Percentiles rank a stretch among this genome's conserved stretches.
Conservation (phyloP, 331 rosid genomes). For the Acacia pycnantha region DNA sequence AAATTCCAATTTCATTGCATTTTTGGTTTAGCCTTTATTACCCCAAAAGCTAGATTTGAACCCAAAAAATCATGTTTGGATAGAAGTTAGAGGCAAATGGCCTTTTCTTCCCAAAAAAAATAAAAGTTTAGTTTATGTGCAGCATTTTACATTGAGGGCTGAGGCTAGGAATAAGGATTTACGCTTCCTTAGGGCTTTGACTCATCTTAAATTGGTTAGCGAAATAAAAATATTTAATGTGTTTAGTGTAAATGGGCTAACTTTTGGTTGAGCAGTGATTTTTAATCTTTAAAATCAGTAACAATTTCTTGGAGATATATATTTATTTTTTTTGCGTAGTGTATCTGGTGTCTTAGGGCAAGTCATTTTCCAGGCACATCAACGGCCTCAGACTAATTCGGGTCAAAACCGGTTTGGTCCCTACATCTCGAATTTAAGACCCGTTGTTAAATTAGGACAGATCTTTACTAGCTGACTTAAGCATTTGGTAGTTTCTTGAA, state of each 20-base stretch:
- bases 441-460: no score
- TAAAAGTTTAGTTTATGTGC: background rate
- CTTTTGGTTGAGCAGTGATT: background rate
- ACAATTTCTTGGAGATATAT: no score
- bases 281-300: background rate
- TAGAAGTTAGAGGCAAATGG: background rate
- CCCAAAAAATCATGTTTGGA: background rate
- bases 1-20: background rate
- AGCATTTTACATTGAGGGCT: background rate
- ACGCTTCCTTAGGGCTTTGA: background rate
- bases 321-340: no score
- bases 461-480: no score
- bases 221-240: background rate
- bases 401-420: no score
- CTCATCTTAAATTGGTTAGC: background rate
- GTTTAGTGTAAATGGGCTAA: background rate
- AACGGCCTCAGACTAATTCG: no score
- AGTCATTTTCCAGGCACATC: no score
- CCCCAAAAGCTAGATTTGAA: background rate
- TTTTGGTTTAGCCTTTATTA: background rate
- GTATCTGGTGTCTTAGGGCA: no score
- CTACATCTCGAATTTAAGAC: no score
- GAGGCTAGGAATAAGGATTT: background rate
- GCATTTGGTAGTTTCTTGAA: no score
- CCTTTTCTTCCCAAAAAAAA: background rate